phyloP scores from a whole-genome alignment of 1,284 basidiomycete species.

The Pisolithus thermaeus region DNA sequence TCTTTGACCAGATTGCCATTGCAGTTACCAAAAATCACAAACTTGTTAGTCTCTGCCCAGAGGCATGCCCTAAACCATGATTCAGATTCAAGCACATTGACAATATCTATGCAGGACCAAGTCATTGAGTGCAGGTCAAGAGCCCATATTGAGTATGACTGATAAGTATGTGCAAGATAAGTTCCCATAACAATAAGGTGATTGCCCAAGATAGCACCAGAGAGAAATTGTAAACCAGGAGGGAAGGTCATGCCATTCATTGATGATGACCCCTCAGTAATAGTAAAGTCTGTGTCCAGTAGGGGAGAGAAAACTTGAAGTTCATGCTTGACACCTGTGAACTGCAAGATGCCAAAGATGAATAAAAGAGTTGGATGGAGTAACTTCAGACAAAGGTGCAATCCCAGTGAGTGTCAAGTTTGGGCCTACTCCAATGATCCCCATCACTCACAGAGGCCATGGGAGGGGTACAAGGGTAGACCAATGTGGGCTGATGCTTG shows the following conservation, averaged over 20 bases:
- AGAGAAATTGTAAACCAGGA: constrained; percentile 90
- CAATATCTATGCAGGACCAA: constrained; percentile 84
- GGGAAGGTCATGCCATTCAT: constrained; percentile 77
- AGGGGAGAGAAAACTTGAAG: constrained; percentile 81
- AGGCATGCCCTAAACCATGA: constrained; percentile 88
- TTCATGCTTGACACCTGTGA: constrained; percentile 91
- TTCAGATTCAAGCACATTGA: constrained; percentile 68
- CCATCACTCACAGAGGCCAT: no score
- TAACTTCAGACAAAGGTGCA: constrained; percentile 42
- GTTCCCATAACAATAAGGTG: constrained; percentile 87
- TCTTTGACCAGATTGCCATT: constrained; percentile 85
- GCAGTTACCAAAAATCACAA: constrained; percentile 85
- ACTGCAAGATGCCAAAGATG: constrained; percentile 54
- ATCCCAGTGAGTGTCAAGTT: constrained; percentile 36
- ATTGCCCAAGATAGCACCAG: constrained; percentile 82
- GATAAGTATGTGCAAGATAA: constrained; percentile 85
- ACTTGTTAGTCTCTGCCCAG: constrained; percentile 74
- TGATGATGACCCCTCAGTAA: constrained; percentile 68
- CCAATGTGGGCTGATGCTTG: no score
- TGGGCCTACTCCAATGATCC: no score
- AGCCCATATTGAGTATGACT: constrained; percentile 88
- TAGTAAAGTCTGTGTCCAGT: constrained; percentile 63
- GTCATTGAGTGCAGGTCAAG: constrained; percentile 75
- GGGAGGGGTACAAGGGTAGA: no score
- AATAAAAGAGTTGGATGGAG: constrained; percentile 55